phyloP scores from a whole-genome alignment of 441 rosid species.

The Populus tomentosa region DNA sequence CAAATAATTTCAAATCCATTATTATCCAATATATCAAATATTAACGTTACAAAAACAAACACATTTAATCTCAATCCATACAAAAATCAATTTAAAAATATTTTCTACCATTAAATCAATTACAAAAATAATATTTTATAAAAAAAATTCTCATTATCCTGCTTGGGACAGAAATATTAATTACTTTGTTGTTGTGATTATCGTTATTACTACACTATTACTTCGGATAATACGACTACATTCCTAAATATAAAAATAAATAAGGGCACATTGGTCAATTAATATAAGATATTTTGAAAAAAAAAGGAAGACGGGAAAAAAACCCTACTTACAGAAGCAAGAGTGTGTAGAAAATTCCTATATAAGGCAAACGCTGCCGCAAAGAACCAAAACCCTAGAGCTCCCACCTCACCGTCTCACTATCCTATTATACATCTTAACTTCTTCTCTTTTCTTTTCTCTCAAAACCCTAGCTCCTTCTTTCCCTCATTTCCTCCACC shows the following conservation, averaged over 20 bases:
- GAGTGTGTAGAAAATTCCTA: neutral
- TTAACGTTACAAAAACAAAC: too few species aligned
- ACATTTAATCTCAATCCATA: too few species aligned
- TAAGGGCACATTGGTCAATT: neutral
- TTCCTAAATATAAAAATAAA: neutral
- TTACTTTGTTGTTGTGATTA: too few species aligned
- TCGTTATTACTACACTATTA: too few species aligned
- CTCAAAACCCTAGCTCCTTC: constrained; percentile 27
- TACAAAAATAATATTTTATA: too few species aligned
- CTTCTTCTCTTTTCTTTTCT: neutral
- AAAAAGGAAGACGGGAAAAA: neutral
- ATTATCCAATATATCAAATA: too few species aligned
- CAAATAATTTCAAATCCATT: too few species aligned
- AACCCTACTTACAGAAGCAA: neutral
- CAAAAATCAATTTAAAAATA: too few species aligned
- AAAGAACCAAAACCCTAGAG: constrained; percentile 23
- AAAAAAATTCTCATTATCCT: too few species aligned
- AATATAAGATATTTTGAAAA: neutral
- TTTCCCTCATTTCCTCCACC: neutral
- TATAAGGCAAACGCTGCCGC: neutral
- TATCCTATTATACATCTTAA: neutral
- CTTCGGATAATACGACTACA: neutral
- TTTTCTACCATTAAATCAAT: too few species aligned
- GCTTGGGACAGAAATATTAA: too few species aligned
- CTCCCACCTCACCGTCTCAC: constrained; percentile 2